Evolutionary conservation across 1,139 yeast genomes (phyloP), one percentile per base, ranked within the genome.

Genomic region (Nadsonia commutata): DNA sequence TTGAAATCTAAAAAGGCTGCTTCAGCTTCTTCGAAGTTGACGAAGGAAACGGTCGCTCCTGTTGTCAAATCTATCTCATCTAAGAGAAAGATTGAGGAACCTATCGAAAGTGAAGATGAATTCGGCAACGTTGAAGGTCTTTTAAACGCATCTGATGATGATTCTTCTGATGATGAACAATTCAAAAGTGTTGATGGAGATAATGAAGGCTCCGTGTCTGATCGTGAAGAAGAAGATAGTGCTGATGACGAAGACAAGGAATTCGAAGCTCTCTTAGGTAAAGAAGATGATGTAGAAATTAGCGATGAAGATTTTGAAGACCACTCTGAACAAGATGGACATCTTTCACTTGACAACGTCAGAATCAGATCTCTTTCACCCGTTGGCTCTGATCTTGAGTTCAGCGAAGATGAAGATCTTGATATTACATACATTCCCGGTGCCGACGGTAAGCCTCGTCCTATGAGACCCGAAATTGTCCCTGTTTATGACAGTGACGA

Each of bases 401-500:
- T 41, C n/a, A 47, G 42, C 36, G 58, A 52, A 16, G 52, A 48
- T 11, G 57, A 50, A 17, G 57, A 53, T 16, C 50, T 48, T 13
- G 55, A 51, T 17, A 51, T 54, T 37, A 48, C 54, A 16, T 57
- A 53, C 41, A 50, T 55, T 21, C 51, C 52, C 9, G 70, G 73
- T 53, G 78, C 95, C 0, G 95, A 88, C 61, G 96, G 96, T 8
- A 68, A 72, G 45, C 76, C 78, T 17, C 71, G 97, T 58, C 63
- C 78, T 8, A 70, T 88, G 47, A 78, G 75, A 55, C 95, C 96
- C 2, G 96, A 85, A 59, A 88, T 90, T 52, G 80, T 84, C 31
- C 97, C 98, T 3, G 78, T 76, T 18, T 90, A 90, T 60, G 96
- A 88, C 57, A 76, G 86, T 52, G 98, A 90, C 63, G 97, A 90